Evolutionary conservation across 768 basidiomycete genomes (phyloP).

Genomic region (Trametes punicea): DNA sequence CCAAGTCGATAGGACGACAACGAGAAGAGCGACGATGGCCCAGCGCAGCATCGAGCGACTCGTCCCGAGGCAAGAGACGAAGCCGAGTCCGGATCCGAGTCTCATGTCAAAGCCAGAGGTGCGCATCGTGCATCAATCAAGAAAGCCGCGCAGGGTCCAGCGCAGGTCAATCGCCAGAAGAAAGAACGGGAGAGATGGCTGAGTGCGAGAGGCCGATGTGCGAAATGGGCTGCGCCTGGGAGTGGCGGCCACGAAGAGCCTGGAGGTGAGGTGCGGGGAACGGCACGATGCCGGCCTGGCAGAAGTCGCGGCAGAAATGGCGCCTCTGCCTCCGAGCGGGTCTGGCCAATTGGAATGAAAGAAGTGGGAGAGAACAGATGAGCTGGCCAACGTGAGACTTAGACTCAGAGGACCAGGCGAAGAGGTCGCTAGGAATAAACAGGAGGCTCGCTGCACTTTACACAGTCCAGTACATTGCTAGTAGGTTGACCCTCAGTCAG

Average conservation of each 20-base stretch:
- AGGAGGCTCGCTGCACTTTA: no score
- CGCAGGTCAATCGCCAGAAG: background rate
- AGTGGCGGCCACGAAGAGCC: background rate
- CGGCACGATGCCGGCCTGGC: constrained; percentile 15
- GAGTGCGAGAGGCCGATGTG: background rate
- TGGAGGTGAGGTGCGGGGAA: constrained; percentile 2
- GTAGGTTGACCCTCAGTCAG: no score
- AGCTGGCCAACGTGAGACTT: no score
- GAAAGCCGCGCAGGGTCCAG: background rate
- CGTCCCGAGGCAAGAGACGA: background rate
- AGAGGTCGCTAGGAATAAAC: no score
- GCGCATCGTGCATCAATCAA: background rate
- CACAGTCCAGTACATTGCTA: no score
- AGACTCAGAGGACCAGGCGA: no score
- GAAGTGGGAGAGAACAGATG: no score
- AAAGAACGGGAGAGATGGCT: background rate
- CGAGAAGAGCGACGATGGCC: background rate
- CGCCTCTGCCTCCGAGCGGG: background rate
- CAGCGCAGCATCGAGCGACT: background rate
- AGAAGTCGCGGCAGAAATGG: constrained; percentile 2
- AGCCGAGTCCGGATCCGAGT: background rate
- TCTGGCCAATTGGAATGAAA: no score
- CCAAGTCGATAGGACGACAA: background rate
- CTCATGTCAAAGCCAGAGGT: constrained; percentile 1
- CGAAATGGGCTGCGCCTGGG: background rate